phyloP scores from a whole-genome alignment of 345 rosid species.

The Limnanthes douglasii region DNA sequence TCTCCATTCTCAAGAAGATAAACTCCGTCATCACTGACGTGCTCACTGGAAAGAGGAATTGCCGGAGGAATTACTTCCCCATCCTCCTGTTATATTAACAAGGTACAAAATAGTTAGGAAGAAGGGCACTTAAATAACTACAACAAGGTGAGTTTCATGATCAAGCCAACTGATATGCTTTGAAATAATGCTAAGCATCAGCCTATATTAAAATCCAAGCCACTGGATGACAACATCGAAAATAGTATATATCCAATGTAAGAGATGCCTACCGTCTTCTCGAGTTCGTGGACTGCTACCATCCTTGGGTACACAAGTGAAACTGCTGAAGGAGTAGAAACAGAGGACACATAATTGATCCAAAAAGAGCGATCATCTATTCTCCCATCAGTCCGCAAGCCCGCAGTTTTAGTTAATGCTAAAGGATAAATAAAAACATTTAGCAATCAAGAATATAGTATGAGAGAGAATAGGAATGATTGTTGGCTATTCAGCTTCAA shows the following conservation, averaged over 20 bases:
- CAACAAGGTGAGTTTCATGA: too few species aligned
- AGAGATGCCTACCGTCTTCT: slow-evolving; percentile 30
- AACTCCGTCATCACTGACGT: slow-evolving; percentile 64
- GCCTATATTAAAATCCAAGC: too few species aligned
- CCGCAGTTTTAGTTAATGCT: slow-evolving; percentile 78
- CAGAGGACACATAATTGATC: slow-evolving; percentile 55
- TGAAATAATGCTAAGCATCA: too few species aligned
- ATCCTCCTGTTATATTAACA: slow-evolving; percentile 31
- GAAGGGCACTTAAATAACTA: too few species aligned
- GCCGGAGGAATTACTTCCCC: slow-evolving; percentile 43
- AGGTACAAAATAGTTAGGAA: too few species aligned
- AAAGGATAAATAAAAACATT: slow-evolving; percentile 7
- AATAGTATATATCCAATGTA: neutral
- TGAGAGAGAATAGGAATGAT: too few species aligned
- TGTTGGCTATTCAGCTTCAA: too few species aligned
- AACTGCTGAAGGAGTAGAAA: slow-evolving; percentile 61
- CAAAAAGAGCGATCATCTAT: slow-evolving; percentile 88
- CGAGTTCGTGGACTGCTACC: slow-evolving; percentile 72
- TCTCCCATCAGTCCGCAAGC: slow-evolving; percentile 67
- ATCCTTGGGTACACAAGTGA: slow-evolving; percentile 83
- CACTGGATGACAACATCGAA: too few species aligned
- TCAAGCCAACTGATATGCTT: too few species aligned
- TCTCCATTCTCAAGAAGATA: slow-evolving; percentile 93
- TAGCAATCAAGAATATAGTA: neutral
- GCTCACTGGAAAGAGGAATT: slow-evolving; percentile 82